Evolutionary conservation across 768 basidiomycete species (phyloP).

Genomic region (Auriscalpium vulgare): DNA sequence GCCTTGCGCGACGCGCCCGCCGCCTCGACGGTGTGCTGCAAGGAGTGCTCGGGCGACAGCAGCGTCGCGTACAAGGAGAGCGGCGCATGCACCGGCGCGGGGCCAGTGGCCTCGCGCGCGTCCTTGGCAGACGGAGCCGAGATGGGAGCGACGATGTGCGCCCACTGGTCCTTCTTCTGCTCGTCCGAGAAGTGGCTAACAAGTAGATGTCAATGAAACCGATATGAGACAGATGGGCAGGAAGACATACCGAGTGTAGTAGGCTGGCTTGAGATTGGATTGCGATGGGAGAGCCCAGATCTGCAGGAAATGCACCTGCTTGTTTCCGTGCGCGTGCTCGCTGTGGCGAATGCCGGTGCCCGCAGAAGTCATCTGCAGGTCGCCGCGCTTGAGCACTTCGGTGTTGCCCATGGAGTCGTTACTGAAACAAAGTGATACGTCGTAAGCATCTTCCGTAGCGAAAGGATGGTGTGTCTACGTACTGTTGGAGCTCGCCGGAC

Average conservation of each 20-base stretch:
- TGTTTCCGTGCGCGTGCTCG: constrained; percentile 47
- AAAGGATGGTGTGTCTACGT: constrained; percentile 18
- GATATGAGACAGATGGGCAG: neutral
- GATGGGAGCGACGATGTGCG: constrained; percentile 64
- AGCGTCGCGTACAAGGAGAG: constrained; percentile 71
- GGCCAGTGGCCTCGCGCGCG: constrained; percentile 62
- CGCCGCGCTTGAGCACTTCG: constrained; percentile 83
- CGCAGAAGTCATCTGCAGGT: constrained; percentile 85
- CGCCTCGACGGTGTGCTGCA: constrained; percentile 42
- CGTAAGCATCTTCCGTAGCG: neutral
- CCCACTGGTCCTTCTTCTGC: constrained; percentile 34
- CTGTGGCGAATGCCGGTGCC: constrained; percentile 89
- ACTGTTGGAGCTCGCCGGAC: constrained; percentile 76
- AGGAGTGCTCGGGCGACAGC: constrained; percentile 44
- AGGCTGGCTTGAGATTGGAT: constrained; percentile 54
- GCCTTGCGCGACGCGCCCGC: constrained; percentile 39
- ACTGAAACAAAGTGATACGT: constrained; percentile 28
- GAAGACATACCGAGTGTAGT: constrained; percentile 61
- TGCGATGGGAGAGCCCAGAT: constrained; percentile 54
- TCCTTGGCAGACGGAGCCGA: constrained; percentile 43
- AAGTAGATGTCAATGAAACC: no score
- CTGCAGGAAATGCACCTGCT: constrained; percentile 54
- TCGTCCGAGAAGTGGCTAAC: constrained; percentile 48
- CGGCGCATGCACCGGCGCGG: constrained; percentile 70
- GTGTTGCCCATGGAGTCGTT: constrained; percentile 88